These are phyloP conservation scores for Aspergillus ruber DNA, from an alignment of 2,329 filamentous ascomycete genomes.

Conservation along the genomic window DNA sequence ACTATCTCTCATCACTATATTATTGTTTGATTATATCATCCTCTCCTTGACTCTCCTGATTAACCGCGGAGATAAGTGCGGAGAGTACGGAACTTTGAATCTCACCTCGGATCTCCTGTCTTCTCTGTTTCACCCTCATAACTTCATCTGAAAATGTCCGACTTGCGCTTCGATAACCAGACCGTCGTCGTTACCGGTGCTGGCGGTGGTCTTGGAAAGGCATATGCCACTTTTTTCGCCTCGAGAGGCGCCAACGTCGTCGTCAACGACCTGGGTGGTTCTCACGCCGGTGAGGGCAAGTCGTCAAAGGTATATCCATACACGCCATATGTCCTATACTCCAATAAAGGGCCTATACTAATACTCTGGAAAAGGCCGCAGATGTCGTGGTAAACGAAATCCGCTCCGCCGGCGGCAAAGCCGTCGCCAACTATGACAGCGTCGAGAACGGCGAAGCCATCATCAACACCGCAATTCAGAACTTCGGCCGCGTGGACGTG, in stretches of 20 bases:
- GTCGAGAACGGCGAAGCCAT: conserved; percentile 84
- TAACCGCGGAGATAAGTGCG: not conserved
- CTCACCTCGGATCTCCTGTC: conserved; percentile 7
- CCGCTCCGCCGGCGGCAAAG: conserved; percentile 82
- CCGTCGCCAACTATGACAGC: conserved; percentile 91
- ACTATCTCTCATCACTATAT: not conserved
- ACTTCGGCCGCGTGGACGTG: conserved; percentile 69
- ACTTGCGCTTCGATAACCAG: conserved; percentile 80
- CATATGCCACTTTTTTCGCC: conserved; percentile 83
- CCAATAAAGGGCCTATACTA: too few relatives aligned
- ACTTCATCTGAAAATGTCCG: conserved; percentile 47
- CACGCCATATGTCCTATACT: conserved; percentile 30
- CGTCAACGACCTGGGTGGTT: conserved; percentile 90
- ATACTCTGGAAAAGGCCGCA: conserved; percentile 45
- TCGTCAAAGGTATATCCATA: conserved; percentile 64
- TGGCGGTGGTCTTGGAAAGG: conserved; percentile 73
- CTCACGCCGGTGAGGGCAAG: conserved; percentile 85
- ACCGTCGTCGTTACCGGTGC: conserved; percentile 84
- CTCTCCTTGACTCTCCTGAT: conserved; percentile 1
- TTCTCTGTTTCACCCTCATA: conserved; percentile 2
- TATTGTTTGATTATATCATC: not conserved
- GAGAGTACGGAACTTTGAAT: conserved; percentile 1
- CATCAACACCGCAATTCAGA: conserved; percentile 58
- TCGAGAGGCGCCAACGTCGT: conserved; percentile 89
- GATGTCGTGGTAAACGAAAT: conserved; percentile 46